phyloP scores from a whole-genome alignment of 2,329 filamentous ascomycete species.

The Amylocarpus encephaloides region DNA sequence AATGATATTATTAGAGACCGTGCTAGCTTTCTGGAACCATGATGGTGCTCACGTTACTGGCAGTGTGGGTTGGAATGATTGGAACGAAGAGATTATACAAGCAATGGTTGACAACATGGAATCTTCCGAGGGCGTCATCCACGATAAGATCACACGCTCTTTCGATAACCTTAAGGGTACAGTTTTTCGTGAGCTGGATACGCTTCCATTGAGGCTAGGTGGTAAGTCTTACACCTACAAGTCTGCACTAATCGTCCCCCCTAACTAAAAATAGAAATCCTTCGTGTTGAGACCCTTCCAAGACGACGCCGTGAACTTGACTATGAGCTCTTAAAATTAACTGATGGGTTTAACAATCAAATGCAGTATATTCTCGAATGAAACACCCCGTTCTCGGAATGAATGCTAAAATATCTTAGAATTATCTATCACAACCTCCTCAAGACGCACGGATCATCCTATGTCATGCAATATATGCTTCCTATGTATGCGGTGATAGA shows the following conservation, averaged over 20 bases:
- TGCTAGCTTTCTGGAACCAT: slow-evolving; percentile 12
- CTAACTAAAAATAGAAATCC: slow-evolving; percentile 8
- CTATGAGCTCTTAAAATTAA: slow-evolving; percentile 10
- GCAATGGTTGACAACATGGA: slow-evolving; percentile 11
- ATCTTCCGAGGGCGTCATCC: slow-evolving; percentile 5
- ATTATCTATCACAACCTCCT: slow-evolving; percentile 12
- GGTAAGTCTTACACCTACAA: background rate
- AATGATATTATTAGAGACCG: slow-evolving; percentile 1
- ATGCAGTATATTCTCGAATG: slow-evolving; percentile 8
- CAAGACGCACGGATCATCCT: slow-evolving; percentile 10
- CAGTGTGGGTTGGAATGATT: background rate
- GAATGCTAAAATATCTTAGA: background rate
- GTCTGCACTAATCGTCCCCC: background rate
- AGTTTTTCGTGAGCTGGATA: background rate
- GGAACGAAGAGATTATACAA: slow-evolving; percentile 12
- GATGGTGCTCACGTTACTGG: slow-evolving; percentile 9
- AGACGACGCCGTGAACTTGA: slow-evolving; percentile 6
- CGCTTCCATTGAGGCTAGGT: background rate
- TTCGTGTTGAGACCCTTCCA: slow-evolving; percentile 8
- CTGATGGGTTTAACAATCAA: slow-evolving; percentile 3
- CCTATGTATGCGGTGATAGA: slow-evolving; percentile 13
- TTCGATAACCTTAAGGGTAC: slow-evolving; percentile 1
- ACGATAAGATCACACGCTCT: slow-evolving; percentile 1
- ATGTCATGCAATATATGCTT: slow-evolving; percentile 7
- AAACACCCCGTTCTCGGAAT: background rate